Evolutionary conservation across 768 basidiomycete genomes (phyloP).

Genomic region (Porpolomopsis calyptriformis): DNA sequence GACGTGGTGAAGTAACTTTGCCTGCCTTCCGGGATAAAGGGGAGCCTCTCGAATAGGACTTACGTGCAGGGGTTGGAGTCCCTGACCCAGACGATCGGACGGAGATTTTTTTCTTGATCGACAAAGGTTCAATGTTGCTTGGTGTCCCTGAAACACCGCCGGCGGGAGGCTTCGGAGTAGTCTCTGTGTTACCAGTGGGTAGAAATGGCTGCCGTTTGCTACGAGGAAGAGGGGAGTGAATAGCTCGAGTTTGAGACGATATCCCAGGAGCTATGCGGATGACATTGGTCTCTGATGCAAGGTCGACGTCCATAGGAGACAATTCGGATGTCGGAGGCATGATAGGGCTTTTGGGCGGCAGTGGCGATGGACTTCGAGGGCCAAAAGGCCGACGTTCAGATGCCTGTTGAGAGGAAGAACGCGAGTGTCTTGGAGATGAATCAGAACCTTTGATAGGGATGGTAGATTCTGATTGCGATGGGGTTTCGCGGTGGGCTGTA

Average conservation of each 20-base stretch:
- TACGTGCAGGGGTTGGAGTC: slow-evolving; percentile 30
- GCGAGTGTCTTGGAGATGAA: slow-evolving; percentile 28
- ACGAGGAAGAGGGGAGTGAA: slow-evolving; percentile 48
- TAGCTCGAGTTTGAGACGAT: slow-evolving; percentile 18
- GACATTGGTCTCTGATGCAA: slow-evolving; percentile 29
- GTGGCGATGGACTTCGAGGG: slow-evolving; percentile 66
- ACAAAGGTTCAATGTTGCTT: slow-evolving; percentile 59
- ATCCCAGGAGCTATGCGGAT: slow-evolving; percentile 10
- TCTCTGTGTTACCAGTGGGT: slow-evolving; percentile 40
- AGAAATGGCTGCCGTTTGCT: slow-evolving; percentile 63
- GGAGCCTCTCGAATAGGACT: slow-evolving; percentile 36
- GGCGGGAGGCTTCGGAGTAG: slow-evolving; percentile 37
- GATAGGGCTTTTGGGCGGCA: slow-evolving; percentile 39
- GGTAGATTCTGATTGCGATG: slow-evolving; percentile 36
- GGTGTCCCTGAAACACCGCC: slow-evolving; percentile 25
- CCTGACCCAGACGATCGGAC: slow-evolving; percentile 34
- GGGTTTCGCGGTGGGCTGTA: slow-evolving; percentile 31
- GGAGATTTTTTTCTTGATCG: slow-evolving; percentile 78
- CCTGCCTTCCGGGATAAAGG: slow-evolving; percentile 40
- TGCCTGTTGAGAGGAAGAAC: slow-evolving; percentile 38
- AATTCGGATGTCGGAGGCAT: slow-evolving; percentile 22
- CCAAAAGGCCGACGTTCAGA: slow-evolving; percentile 56
- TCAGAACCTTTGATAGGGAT: slow-evolving; percentile 27
- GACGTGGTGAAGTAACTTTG: slow-evolving; percentile 38
- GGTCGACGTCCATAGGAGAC: slow-evolving; percentile 36